Conservation (phyloP, 257 asterid species). For the Mitragyna speciosa region DNA sequence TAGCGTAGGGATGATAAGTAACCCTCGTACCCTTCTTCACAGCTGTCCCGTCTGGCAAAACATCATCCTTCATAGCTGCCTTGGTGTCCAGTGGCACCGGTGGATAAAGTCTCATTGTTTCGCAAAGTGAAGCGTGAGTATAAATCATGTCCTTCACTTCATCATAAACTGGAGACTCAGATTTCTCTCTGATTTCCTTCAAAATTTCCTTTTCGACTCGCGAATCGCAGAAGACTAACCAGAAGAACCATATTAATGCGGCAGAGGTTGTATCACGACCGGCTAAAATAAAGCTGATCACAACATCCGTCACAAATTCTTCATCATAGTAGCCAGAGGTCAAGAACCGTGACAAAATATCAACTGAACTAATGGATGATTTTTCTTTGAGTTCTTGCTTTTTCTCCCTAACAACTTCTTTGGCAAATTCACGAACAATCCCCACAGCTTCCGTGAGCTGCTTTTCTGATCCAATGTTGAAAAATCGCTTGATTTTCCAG, state of each 20-base stretch:
- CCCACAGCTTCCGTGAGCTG: conserved; percentile 19
- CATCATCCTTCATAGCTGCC: conserved; percentile 39
- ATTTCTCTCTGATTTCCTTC: conserved; percentile 28
- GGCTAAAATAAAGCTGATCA: conserved; percentile 64
- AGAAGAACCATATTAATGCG: conserved; percentile 70
- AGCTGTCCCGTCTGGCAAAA: conserved; percentile 60
- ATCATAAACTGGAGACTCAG: conserved; percentile 29
- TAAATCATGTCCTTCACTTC: conserved; percentile 60
- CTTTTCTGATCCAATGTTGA: conserved; percentile 51
- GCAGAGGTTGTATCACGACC: conserved; percentile 74
- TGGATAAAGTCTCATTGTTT: conserved; percentile 65
- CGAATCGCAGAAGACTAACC: conserved; percentile 40
- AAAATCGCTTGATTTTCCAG: conserved; percentile 46
- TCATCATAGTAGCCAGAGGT: conserved; percentile 48
- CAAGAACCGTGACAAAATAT: conserved; percentile 54
- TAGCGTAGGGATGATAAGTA: conserved; percentile 58
- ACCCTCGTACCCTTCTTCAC: conserved; percentile 52
- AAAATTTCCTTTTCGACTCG: conserved; percentile 42
- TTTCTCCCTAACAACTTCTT: conserved; percentile 36
- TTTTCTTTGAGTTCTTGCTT: conserved; percentile 27
- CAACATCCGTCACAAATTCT: conserved; percentile 50
- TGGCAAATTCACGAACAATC: conserved; percentile 46
- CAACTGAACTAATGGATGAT: conserved; percentile 35
- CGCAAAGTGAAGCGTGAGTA: conserved; percentile 59
- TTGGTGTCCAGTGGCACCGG: conserved; percentile 60